These are phyloP conservation scores for Penicillium fuscoglaucum DNA, from an alignment of 2,329 filamentous ascomycete genomes.

Conservation along the genomic window DNA sequence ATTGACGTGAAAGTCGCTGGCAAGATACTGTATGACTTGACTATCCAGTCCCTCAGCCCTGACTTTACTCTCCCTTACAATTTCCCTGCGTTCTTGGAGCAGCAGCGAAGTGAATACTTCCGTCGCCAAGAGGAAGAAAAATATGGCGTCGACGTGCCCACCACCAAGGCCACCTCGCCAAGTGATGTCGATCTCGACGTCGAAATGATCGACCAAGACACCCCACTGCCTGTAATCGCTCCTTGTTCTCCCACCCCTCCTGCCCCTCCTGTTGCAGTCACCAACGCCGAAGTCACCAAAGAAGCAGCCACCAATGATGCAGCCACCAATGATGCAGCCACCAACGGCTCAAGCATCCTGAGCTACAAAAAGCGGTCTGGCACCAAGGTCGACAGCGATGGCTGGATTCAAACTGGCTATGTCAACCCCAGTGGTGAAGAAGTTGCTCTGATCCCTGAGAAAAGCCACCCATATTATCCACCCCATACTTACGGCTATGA, in stretches of 20 bases:
- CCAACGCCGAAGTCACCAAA: too few relatives aligned
- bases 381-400: slow-evolving; percentile 1
- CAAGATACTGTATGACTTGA: slow-evolving; percentile 12
- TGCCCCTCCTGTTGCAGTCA: neutral
- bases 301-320: too few relatives aligned
- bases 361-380: neutral
- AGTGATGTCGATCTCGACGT: neutral
- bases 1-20: slow-evolving; percentile 10
- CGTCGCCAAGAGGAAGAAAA: neutral
- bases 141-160: neutral
- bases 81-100: slow-evolving; percentile 2
- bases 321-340: neutral
- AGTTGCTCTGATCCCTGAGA: slow-evolving; percentile 11
- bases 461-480: slow-evolving; percentile 15
- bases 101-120: slow-evolving; percentile 9
- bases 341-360: neutral
- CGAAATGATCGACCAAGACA: neutral
- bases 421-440: slow-evolving; percentile 21
- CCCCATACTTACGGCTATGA: slow-evolving; percentile 19
- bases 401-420: slow-evolving; percentile 17
- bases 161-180: neutral
- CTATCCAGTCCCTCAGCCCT: slow-evolving; percentile 7
- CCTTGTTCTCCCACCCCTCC: neutral
- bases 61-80: slow-evolving; percentile 15
- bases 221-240: neutral